These are phyloP conservation scores for Monosporascus sp. DNA, from an alignment of 2,329 filamentous ascomycete species.

Conservation along the genomic window DNA sequence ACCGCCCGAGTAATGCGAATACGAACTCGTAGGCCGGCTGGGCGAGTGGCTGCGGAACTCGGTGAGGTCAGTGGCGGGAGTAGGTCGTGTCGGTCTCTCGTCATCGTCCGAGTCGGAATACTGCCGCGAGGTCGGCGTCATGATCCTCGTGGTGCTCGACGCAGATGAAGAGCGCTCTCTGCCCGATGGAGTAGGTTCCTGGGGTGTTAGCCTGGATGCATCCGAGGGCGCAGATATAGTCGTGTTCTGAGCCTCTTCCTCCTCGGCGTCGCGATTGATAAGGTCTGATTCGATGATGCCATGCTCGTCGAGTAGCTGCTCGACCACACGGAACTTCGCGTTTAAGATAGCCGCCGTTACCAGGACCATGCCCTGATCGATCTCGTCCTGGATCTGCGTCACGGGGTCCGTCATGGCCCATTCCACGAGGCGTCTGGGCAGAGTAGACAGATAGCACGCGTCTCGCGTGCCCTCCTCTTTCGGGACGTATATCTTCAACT, in stretches of 20 bases:
- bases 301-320: background rate
- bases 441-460: background rate
- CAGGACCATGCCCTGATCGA: background rate
- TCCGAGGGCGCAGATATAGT: background rate
- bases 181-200: background rate
- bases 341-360: background rate
- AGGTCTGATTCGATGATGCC: slow-evolving; percentile 5
- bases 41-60: background rate
- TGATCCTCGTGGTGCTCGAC: background rate
- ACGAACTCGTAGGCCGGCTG: background rate
- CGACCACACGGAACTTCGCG: background rate
- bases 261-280: background rate
- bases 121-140: background rate
- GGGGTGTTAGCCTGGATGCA: background rate
- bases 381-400: background rate
- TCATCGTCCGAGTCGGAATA: background rate
- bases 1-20: background rate
- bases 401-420: slow-evolving; percentile 10
- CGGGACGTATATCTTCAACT: slow-evolving; percentile 26
- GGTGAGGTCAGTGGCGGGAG: no score
- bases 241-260: background rate
- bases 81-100: no score
- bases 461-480: slow-evolving; percentile 9
- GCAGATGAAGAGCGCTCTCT: background rate
- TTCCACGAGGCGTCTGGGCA: slow-evolving; percentile 2